Conservation (phyloP, 208 protist species). For the Trypanosoma mega region DNA sequence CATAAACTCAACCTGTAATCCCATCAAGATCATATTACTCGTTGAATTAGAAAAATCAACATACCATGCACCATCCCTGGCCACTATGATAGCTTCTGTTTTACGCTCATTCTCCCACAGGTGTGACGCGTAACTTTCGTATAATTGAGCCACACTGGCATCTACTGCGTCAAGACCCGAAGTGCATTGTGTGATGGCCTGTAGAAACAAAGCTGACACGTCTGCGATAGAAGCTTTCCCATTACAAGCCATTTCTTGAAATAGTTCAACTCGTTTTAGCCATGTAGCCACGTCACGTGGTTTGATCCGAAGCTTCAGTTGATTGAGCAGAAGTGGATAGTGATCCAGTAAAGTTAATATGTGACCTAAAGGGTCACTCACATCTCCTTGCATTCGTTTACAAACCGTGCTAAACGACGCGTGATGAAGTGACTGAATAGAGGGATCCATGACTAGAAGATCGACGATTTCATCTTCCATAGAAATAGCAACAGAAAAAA, state of each 20-base stretch:
- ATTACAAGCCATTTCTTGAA: conserved; percentile 44
- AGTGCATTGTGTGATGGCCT: conserved; percentile 71
- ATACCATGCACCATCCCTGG: conserved; percentile 63
- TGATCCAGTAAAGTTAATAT: conserved; percentile 37
- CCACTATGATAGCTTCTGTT: conserved; percentile 37
- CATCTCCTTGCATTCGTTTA: conserved; percentile 20
- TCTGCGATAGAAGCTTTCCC: conserved; percentile 30
- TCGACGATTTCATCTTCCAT: conserved; percentile 79
- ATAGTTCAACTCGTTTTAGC: conserved; percentile 78
- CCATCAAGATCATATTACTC: conserved; percentile 65
- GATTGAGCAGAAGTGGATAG: conserved; percentile 65
- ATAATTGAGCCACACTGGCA: conserved; percentile 58
- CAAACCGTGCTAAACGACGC: conserved; percentile 31
- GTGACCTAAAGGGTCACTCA: conserved; percentile 35
- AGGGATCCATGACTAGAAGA: conserved; percentile 54
- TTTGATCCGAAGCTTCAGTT: conserved; percentile 55
- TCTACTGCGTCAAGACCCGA: conserved; percentile 45
- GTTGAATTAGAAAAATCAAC: conserved; percentile 46
- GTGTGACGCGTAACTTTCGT: conserved; percentile 40
- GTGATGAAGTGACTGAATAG: conserved; percentile 34
- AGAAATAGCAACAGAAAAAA: conserved; percentile 54
- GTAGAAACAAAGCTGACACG: conserved; percentile 47
- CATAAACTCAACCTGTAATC: conserved; percentile 54
- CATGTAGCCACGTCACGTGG: conserved; percentile 51
- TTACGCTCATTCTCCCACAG: conserved; percentile 34